phyloP scores from a whole-genome alignment of 768 basidiomycete genomes.

The Leccinellum rugosiceps region DNA sequence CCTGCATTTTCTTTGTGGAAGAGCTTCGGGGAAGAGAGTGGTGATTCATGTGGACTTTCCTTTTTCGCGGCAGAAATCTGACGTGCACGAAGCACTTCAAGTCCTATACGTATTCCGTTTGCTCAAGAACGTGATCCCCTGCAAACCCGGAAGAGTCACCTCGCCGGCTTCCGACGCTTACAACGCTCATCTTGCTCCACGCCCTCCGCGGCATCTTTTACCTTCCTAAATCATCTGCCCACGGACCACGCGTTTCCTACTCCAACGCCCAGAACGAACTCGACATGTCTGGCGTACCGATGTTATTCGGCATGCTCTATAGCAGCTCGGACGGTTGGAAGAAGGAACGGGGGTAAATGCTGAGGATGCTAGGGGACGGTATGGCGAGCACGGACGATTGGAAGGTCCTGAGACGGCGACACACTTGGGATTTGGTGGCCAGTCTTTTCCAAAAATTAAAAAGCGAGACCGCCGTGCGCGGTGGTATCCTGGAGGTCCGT shows the following conservation, averaged over 20 bases:
- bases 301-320: conserved; percentile 88
- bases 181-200: conserved; percentile 80
- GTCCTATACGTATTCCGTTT: no score
- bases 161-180: conserved; percentile 68
- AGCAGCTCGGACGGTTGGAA: conserved; percentile 77
- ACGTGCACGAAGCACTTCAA: no score
- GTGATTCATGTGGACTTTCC: no score
- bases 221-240: conserved; percentile 90
- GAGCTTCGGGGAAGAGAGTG: conserved; percentile 38
- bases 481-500: conserved; percentile 66
- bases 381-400: conserved; percentile 77
- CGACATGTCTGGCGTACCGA: conserved; percentile 80
- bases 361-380: conserved; percentile 78
- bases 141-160: conserved; percentile 48
- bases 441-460: conserved; percentile 72
- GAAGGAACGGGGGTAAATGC: conserved; percentile 87
- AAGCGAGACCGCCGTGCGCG: conserved; percentile 49
- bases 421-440: conserved; percentile 86
- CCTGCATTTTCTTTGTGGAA: conserved; percentile 69
- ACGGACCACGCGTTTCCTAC: conserved; percentile 77
- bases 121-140: conserved; percentile 19
- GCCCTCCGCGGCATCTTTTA: conserved; percentile 80
- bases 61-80: no score
- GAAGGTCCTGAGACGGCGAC: conserved; percentile 72
- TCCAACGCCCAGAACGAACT: conserved; percentile 80